A percentile compares a stretch with the other conserved stretches of the same genome.
Conservation (phyloP, 345 rosid genomes). For the Trapa bicornis region DNA sequence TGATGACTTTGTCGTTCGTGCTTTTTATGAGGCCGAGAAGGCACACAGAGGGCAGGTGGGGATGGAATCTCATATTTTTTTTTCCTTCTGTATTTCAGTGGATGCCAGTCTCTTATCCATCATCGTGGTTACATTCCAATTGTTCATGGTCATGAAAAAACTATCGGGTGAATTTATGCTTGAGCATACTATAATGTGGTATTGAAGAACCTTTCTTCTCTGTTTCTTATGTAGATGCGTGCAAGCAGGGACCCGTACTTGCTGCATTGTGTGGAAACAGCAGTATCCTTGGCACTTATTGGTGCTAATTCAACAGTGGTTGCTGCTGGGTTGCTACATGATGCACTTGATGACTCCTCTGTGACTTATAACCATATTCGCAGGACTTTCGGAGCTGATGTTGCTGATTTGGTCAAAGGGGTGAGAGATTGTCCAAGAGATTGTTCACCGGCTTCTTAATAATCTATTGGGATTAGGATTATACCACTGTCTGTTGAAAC, state of each 20-base stretch:
- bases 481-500: neutral
- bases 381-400: slow-evolving; percentile 69
- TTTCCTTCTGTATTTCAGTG: neutral
- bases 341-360: slow-evolving; percentile 74
- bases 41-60: slow-evolving; percentile 94
- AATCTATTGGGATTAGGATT: neutral
- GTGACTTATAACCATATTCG: slow-evolving; percentile 53
- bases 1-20: slow-evolving; percentile 58
- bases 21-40: slow-evolving; percentile 76
- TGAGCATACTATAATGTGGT: neutral
- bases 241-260: slow-evolving; percentile 90
- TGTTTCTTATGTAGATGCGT: slow-evolving; percentile 46
- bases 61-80: neutral
- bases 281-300: slow-evolving; percentile 54
- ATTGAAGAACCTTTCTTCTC: slow-evolving; percentile 11
- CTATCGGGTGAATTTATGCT: no score
- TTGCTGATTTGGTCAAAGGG: slow-evolving; percentile 92
- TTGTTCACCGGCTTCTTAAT: neutral
- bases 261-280: slow-evolving; percentile 95
- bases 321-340: slow-evolving; percentile 93
- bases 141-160: no score
- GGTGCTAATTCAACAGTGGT: slow-evolving; percentile 79
- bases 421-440: slow-evolving; percentile 25
- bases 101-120: no score
- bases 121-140: no score